Percentiles rank a stretch among this genome's conserved stretches.
Evolutionary conservation across 2,329 filamentous ascomycete species (phyloP).

Genomic region (Fusarium gaditjirri): DNA sequence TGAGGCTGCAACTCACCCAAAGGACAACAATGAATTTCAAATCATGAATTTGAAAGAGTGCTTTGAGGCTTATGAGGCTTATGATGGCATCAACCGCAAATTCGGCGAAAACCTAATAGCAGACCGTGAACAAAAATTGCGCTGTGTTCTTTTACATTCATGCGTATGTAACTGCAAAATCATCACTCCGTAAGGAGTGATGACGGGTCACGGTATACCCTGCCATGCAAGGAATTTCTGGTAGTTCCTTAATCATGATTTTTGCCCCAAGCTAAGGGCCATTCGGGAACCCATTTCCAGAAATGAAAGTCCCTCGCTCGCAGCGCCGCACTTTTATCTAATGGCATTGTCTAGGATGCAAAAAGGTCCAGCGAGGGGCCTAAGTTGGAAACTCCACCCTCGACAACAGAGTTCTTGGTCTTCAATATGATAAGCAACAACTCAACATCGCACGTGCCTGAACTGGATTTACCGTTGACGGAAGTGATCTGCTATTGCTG

Average conservation of each 20-base stretch:
- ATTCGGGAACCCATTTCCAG: background rate
- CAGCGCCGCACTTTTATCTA: background rate
- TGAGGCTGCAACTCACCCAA: constrained; percentile 3
- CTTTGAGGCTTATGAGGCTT: background rate
- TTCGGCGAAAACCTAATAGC: background rate
- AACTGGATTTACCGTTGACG: background rate
- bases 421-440: background rate
- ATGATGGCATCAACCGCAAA: background rate
- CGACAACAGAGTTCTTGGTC: background rate
- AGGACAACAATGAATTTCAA: background rate
- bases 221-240: background rate
- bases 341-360: background rate
- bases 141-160: background rate
- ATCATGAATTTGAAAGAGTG: background rate
- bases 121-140: too few relatives aligned
- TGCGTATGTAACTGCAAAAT: background rate
- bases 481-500: background rate
- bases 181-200: background rate
- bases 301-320: constrained; percentile 13
- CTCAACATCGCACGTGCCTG: background rate
- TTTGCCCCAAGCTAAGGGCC: background rate
- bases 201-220: background rate
- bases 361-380: background rate
- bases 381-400: background rate
- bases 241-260: background rate